Percentiles rank a stretch among this genome's conserved stretches.
These are phyloP conservation scores for Gymnopilus junonius DNA, from an alignment of 768 basidiomycete species.

Conservation along the genomic window DNA sequence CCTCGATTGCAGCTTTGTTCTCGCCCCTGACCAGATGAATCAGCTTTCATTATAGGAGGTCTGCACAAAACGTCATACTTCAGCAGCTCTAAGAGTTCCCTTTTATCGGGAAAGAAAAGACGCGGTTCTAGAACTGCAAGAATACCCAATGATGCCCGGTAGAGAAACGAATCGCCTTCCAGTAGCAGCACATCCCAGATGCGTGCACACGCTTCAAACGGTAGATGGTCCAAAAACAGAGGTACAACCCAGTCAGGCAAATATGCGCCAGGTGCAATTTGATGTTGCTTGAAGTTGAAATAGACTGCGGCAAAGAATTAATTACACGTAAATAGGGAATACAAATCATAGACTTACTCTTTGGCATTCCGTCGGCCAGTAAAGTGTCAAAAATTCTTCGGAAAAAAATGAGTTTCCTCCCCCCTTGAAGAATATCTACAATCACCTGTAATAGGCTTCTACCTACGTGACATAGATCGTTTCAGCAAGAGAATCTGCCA, in stretches of 20 bases:
- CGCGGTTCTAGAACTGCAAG: constrained; percentile 84
- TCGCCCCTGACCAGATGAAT: constrained; percentile 61
- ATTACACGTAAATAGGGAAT: background rate
- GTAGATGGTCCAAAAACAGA: constrained; percentile 84
- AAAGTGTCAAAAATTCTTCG: constrained; percentile 89
- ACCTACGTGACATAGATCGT: constrained; percentile 54
- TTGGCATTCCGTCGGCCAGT: constrained; percentile 92
- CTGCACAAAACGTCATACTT: constrained; percentile 46
- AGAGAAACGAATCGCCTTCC: constrained; percentile 91
- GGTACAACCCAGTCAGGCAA: constrained; percentile 82
- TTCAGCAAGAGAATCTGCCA: constrained; percentile 2
- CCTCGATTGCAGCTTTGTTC: constrained; percentile 81
- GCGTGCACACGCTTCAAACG: constrained; percentile 88
- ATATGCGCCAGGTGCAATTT: constrained; percentile 86
- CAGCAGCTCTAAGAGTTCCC: constrained; percentile 79
- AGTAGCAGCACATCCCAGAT: constrained; percentile 88
- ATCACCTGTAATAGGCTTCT: constrained; percentile 88
- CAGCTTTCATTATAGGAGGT: background rate
- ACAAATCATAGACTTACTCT: constrained; percentile 56
- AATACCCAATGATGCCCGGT: constrained; percentile 82
- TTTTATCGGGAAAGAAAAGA: constrained; percentile 85
- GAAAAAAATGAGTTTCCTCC: constrained; percentile 8
- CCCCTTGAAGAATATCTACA: constrained; percentile 8
- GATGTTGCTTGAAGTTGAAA: constrained; percentile 94
- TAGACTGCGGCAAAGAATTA: constrained; percentile 58